Percentiles rank a stretch among this genome's conserved stretches.
phyloP scores from a whole-genome alignment of 2,329 filamentous ascomycete species.

The Alternaria conjuncta region DNA sequence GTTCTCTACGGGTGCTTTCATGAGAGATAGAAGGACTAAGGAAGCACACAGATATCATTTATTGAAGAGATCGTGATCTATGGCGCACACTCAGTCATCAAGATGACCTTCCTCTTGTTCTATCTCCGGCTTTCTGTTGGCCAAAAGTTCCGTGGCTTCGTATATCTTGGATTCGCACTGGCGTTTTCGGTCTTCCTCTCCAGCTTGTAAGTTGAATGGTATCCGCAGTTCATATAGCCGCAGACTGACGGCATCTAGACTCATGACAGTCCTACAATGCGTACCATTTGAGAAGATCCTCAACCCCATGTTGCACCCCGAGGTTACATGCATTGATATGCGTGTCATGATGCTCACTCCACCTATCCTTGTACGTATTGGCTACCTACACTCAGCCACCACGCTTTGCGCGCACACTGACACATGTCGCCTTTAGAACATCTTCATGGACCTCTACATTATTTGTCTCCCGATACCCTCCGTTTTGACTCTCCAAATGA shows the following conservation, averaged over 20 bases:
- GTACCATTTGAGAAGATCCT: conserved; percentile 6
- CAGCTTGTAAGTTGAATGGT: not conserved
- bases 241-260: not conserved
- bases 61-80: conserved; percentile 5
- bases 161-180: not conserved
- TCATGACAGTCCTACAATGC: conserved; percentile 2
- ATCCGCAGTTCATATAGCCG: not conserved
- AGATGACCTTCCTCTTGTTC: conserved; percentile 4
- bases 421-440: not conserved
- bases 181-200: not conserved
- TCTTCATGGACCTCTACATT: conserved; percentile 7
- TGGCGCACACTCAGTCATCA: conserved; percentile 7
- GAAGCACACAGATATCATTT: not conserved
- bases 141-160: not conserved
- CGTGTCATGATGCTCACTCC: not conserved
- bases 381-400: not conserved
- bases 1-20: not conserved
- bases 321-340: conserved; percentile 5
- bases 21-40: not conserved
- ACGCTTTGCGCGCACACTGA: not conserved
- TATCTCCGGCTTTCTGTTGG: conserved; percentile 5
- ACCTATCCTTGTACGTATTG: not conserved
- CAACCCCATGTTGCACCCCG: not conserved
- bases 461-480: conserved; percentile 2
- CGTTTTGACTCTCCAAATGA: not conserved